Evolutionary conservation across 768 basidiomycete species (phyloP).

Genomic region (Pisolithus albus): DNA sequence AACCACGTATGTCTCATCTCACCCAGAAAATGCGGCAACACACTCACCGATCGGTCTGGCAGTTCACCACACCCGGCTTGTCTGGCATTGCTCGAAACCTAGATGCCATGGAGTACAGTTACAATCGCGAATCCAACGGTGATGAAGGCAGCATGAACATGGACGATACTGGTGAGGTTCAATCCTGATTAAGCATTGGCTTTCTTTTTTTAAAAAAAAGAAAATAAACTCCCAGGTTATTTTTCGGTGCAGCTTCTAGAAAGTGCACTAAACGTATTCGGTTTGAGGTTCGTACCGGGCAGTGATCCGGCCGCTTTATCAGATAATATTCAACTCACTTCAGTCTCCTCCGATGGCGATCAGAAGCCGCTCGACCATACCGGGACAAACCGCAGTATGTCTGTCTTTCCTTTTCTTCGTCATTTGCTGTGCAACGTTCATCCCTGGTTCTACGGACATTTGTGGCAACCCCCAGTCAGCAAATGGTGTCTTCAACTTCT

Average conservation of each 20-base stretch:
- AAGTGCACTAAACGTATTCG: conserved; percentile 78
- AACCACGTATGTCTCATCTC: conserved; percentile 37
- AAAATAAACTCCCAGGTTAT: conserved; percentile 63
- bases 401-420: not conserved
- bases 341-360: conserved; percentile 80
- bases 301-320: not conserved
- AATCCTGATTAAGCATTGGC: not conserved
- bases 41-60: conserved; percentile 6
- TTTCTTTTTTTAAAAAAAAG: not conserved
- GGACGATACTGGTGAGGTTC: conserved; percentile 74
- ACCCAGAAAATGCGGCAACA: not conserved
- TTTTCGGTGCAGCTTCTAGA: conserved; percentile 90
- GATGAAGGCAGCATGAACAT: conserved; percentile 62
- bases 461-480: conserved; percentile 53
- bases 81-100: conserved; percentile 62
- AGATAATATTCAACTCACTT: conserved; percentile 1
- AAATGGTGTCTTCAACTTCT: conserved; percentile 49
- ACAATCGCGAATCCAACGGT: conserved; percentile 38
- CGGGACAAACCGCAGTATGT: conserved; percentile 51
- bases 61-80: conserved; percentile 80
- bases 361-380: conserved; percentile 71
- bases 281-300: conserved; percentile 49
- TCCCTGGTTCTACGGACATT: conserved; percentile 39
- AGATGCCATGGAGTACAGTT: conserved; percentile 58
- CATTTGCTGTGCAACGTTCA: conserved; percentile 23